phyloP scores from a whole-genome alignment of 2,329 filamentous ascomycete species.

The Chrysoporthe deuterocubensis region DNA sequence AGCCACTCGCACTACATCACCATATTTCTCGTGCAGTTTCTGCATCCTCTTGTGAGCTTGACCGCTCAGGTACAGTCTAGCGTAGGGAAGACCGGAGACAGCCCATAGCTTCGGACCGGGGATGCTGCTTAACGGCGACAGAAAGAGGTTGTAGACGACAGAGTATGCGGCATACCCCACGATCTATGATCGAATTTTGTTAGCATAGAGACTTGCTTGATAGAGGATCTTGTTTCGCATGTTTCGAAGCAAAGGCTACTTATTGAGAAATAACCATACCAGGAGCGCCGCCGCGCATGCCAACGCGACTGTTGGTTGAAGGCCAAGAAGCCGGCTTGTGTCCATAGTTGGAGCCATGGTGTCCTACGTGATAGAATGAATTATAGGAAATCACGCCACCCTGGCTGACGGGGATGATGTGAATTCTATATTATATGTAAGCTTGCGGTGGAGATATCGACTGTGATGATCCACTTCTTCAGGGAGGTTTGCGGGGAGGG shows the following conservation, averaged over 20 bases:
- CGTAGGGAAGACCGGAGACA: slow-evolving; percentile 10
- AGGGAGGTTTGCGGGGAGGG: no score
- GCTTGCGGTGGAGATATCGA: neutral
- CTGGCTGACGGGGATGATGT: neutral
- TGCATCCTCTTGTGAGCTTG: slow-evolving; percentile 14
- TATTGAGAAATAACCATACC: neutral
- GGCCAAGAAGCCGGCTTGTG: slow-evolving; percentile 1
- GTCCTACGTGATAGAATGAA: neutral
- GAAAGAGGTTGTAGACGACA: slow-evolving; percentile 25
- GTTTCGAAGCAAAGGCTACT: no score
- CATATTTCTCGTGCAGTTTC: slow-evolving; percentile 20
- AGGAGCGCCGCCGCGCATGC: neutral
- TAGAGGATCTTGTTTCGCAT: no score
- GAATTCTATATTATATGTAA: neutral
- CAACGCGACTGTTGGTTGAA: neutral
- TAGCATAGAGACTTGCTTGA: neutral
- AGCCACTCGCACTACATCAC: slow-evolving; percentile 16
- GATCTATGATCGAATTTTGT: neutral
- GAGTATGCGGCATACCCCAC: slow-evolving; percentile 11
- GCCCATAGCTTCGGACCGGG: slow-evolving; percentile 25
- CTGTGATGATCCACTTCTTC: no score
- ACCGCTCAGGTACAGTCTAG: slow-evolving; percentile 4
- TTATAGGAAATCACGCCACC: neutral
- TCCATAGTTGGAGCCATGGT: neutral
- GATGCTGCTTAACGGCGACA: slow-evolving; percentile 18